Evolutionary conservation across 2,329 filamentous ascomycete genomes (phyloP), one percentile per base, ranked within the genome.

Genomic region (Penicillium concentricum): DNA sequence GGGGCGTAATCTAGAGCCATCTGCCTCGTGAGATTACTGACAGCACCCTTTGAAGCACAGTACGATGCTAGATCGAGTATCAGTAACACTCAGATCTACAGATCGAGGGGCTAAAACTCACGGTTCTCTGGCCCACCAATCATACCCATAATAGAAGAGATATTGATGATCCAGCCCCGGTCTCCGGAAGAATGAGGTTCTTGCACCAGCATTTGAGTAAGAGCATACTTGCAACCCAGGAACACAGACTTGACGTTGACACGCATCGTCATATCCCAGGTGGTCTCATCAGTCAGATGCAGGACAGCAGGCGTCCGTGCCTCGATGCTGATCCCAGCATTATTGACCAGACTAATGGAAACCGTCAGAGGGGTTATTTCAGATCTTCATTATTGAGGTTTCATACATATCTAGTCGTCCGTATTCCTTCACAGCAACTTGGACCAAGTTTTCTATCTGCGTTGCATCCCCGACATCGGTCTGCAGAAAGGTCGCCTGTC

Each of bases 1-100:
- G 66, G 65, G 0, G 78, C 81, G 59, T 81, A 82, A 39, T 84
- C 82, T 35, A 80, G 58, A 0, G 81, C 81, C 0, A 81, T 72
- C 9, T 76, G 69, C 34, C 76, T 74, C 0, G 81, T 84, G 4
- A 84, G 58, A n/a, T 78, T 79, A 3, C 77, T 70, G 0, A 83
- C 79, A 0, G 79, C 81, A 6, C 78, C 79, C 58, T 84, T 84
- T 0, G 77, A 79, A 0, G 81, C 74, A 12, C 72, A 71, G 48
- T 84, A 84, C 0, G 74, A 74, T 1, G 63, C 65, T 68, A 46
- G 6, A 5, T 16, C 5, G 3, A 28, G 15, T 24, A 10, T 52
- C 42, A 38, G 18, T 38, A 24, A 13, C 20, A 39, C 18, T 5
- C n/a, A 6, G 1, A 7, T 6, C 4, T 5, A 13, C 16, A 6